Percentiles rank a stretch among this genome's conserved stretches.
These are phyloP conservation scores for Haberlea rhodopensis DNA, from an alignment of 257 asterid species.

Conservation along the genomic window DNA sequence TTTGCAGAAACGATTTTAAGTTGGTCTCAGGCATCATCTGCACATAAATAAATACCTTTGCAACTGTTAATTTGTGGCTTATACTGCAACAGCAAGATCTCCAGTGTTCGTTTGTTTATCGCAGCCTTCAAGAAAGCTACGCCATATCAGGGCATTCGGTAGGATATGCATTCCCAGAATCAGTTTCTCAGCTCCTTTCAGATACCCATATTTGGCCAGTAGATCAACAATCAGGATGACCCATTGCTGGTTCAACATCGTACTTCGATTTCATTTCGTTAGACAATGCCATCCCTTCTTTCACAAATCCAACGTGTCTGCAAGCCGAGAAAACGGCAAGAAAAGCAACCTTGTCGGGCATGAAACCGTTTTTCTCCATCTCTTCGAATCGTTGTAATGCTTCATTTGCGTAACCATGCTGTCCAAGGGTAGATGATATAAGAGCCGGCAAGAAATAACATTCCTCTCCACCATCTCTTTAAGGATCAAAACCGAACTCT, in stretches of 20 bases:
- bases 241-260: slow-evolving; percentile 66
- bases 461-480: slow-evolving; percentile 44
- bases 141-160: slow-evolving; percentile 74
- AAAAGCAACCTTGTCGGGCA: slow-evolving; percentile 69
- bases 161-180: slow-evolving; percentile 76
- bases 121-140: slow-evolving; percentile 76
- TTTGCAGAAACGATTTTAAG: not conserved
- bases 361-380: slow-evolving; percentile 51
- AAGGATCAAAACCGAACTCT: slow-evolving; percentile 53
- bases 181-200: slow-evolving; percentile 66
- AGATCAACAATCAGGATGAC: slow-evolving; percentile 69
- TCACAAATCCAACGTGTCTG: slow-evolving; percentile 73
- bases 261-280: slow-evolving; percentile 47
- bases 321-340: slow-evolving; percentile 74
- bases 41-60: not conserved
- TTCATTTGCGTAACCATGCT: slow-evolving; percentile 61
- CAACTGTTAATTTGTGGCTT: not conserved
- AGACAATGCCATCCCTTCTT: slow-evolving; percentile 63
- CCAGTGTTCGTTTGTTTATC: slow-evolving; percentile 42
- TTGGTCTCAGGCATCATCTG: not conserved
- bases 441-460: slow-evolving; percentile 66
- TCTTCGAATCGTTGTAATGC: slow-evolving; percentile 57
- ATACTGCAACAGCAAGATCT: slow-evolving; percentile 29
- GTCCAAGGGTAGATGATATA: slow-evolving; percentile 62
- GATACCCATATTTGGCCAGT: slow-evolving; percentile 60